Conservation (phyloP, 2,329 filamentous ascomycete genomes). For the Blumeria hordei region DNA sequence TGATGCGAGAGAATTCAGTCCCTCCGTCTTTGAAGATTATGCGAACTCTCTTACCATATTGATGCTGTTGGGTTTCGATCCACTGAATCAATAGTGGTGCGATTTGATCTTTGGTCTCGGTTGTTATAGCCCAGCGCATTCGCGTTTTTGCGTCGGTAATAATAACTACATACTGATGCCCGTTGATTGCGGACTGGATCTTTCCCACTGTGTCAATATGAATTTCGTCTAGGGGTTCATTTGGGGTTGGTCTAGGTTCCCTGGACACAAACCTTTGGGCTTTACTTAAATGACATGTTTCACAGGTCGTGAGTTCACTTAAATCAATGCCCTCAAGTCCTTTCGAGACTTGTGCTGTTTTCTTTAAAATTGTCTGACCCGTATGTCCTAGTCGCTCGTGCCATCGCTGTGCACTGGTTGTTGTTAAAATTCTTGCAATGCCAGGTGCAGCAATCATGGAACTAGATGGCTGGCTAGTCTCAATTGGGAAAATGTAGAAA, state of each 20-base stretch:
- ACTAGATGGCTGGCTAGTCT: neutral
- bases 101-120: neutral
- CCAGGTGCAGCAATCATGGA: neutral
- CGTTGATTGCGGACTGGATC: neutral
- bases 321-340: neutral
- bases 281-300: neutral
- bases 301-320: neutral
- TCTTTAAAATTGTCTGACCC: neutral
- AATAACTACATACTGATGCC: neutral
- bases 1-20: neutral
- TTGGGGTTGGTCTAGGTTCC: neutral
- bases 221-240: neutral
- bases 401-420: neutral
- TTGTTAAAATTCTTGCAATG: neutral
- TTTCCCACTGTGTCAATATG: neutral
- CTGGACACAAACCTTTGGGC: neutral
- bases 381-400: neutral
- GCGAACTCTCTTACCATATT: neutral
- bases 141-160: neutral
- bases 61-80: neutral
- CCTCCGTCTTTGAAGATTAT: neutral
- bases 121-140: neutral
- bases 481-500: neutral
- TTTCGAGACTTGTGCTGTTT: neutral
- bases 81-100: neutral